Evolutionary conservation across 495 filamentous ascomycete genomes (phyloP), one percentile per base, ranked within the genome.

Genomic region (Neurospora hispaniola): DNA sequence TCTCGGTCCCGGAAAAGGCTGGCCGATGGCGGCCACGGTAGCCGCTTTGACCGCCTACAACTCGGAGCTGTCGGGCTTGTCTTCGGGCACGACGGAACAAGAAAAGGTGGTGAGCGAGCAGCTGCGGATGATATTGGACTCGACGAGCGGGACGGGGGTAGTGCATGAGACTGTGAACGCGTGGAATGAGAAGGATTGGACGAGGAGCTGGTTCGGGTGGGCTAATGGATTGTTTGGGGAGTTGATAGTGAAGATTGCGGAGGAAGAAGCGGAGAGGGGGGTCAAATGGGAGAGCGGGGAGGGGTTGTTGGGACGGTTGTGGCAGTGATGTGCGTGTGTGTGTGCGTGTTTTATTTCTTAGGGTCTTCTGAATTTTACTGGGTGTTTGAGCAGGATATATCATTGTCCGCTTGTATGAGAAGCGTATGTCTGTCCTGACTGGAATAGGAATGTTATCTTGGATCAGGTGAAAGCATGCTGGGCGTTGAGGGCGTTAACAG

Each of bases 221-320:
- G 89, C 88, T 6, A 92, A 91, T 75, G 89, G 89, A 18, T 79
- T 92, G 72, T 90, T 91, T 77, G 90, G 90, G 3, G 88, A 91
- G 77, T 82, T 88, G 80, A 84, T 92, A 42, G 74, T 92, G 74
- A 70, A 69, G 72, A 80, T 81, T 70, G 76, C 77, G 6, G 75
- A 76, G 62, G 77, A 81, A 10, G 80, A 80, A 71, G 54, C 78
- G 73, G 46, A 11, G 69, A 74, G 75, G 72, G 76, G 74, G 14
- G 69, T 78, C 5, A 27, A 68, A 66, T 62, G 54, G 54, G 54
- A 62, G 11, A 66, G 71, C 18, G 73, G 71, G 7, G 69, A 75
- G 27, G 77, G 80, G 16, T 62, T 79, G 70, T 68, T 81, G 73
- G 78, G 76, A 35, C 70, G 75, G 73, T 72, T 62, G 66, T 81